Evolutionary conservation across 1,284 basidiomycete species (phyloP).

Genomic region (Marasmius tenuissimus): DNA sequence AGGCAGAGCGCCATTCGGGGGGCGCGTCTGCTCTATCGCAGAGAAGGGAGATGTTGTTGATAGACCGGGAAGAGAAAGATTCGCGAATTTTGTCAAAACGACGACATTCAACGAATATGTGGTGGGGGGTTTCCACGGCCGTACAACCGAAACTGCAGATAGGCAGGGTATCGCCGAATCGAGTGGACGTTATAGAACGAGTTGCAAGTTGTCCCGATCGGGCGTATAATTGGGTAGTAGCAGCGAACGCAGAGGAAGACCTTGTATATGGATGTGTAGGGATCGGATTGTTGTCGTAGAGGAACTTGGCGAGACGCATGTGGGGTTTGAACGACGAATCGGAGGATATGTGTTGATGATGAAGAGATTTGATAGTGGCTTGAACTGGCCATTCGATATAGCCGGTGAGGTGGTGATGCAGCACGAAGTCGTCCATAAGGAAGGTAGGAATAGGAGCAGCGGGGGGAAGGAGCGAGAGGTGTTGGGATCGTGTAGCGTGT

Average conservation of each 20-base stretch:
- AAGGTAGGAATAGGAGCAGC: conserved; percentile 3
- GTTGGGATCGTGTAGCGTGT: conserved; percentile 1
- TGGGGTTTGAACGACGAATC: background rate
- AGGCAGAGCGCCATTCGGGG: too few species aligned
- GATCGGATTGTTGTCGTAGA: conserved; percentile 8
- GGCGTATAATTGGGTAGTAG: conserved; percentile 15
- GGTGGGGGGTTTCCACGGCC: conserved; percentile 8
- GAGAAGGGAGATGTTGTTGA: background rate
- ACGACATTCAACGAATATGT: conserved; percentile 13
- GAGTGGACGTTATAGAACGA: background rate
- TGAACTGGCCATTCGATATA: conserved; percentile 1
- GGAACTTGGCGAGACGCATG: background rate
- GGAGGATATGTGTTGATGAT: background rate
- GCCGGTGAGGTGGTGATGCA: background rate
- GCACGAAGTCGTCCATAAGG: conserved; percentile 6
- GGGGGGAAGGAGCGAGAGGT: background rate
- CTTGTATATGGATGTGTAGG: conserved; percentile 13
- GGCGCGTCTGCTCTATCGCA: background rate
- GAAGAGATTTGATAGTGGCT: background rate
- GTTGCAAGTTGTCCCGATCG: conserved; percentile 17
- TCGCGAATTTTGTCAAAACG: background rate
- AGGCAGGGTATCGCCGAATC: background rate
- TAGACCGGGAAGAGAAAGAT: too few species aligned
- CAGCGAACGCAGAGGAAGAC: conserved; percentile 13
- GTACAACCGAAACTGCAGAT: conserved; percentile 9